Base-by-base conservation (phyloP, 306 rosid genomes). In the Clitoria ternatea region DNA sequence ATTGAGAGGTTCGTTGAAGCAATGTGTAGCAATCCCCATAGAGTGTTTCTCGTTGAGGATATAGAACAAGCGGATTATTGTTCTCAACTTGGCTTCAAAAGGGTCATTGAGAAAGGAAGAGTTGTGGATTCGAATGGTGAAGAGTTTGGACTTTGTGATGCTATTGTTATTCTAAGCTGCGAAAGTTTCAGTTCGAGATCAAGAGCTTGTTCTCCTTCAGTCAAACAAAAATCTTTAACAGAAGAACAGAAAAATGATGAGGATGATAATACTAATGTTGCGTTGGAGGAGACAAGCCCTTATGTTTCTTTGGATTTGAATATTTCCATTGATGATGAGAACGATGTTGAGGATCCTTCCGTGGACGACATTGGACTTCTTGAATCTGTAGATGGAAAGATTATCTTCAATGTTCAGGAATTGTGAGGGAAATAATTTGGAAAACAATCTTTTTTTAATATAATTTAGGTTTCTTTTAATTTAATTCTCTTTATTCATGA, bases 121-220 rank as follows among this genome's bases (percentile, higher is more conserved):
- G 56, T 91, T 11, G 14, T 22, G 8, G 83, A 77, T 29, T 86
- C 90, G 1, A 77, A 81, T 44, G 96, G 93, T 30, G 86, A 85
- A 80, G 92, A 91, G 63, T 77, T 91, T 54, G 22, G 53, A 6
- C 81, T 95, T 65, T 71, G 77, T 50, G 97, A 95, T 33, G 90
- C 97, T 24, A 95, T 95, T 43, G 73, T 95, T 53, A 83, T 95
- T 80, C 70, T 95, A 30, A 86, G 96, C 77, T 84, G 92, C 7
- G 96, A 95, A 54, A 87, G 84, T 72, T 86, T 91, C 59, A 88
- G 89, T 66, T 86, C 96, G 12, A 89, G 96, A 39, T 94, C 96
- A 64, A 87, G 96, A 70, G 91, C 87, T 48, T 89, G 91, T 69
- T 94, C 98, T 72, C 98, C 98, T 24, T 72, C 76, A 4, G 3